These are phyloP conservation scores for Coemansia furcata DNA, from an alignment of 192 early-diverging fungal genomes.

Conservation along the genomic window DNA sequence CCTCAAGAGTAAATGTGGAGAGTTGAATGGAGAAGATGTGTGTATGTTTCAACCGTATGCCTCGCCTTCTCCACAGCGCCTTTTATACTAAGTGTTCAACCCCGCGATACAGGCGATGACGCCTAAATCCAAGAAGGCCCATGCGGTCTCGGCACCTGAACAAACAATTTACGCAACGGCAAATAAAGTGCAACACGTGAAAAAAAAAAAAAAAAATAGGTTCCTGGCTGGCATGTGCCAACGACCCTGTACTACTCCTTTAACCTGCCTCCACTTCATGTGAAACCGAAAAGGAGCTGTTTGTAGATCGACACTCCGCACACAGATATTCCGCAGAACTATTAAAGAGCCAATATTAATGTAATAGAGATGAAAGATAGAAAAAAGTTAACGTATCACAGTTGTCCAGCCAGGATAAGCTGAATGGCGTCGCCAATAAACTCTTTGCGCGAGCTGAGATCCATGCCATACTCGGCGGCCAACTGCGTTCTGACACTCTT, in stretches of 20 bases:
- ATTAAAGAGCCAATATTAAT: neutral
- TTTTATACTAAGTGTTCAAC: neutral
- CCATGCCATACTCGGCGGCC: conserved; percentile 63
- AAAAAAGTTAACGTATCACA: conserved; percentile 7
- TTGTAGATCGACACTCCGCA: neutral
- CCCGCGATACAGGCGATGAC: neutral
- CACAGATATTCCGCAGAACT: neutral
- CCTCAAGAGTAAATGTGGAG: neutral
- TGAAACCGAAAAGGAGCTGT: neutral
- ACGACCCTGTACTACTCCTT: neutral
- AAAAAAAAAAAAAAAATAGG: neutral
- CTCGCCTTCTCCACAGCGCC: neutral
- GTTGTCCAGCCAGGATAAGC: conserved; percentile 36
- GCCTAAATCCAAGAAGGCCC: neutral
- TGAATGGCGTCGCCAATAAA: conserved; percentile 74
- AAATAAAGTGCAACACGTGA: neutral
- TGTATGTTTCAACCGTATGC: neutral
- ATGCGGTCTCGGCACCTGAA: neutral
- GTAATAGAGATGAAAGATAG: neutral
- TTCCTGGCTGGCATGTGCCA: neutral
- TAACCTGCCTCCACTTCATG: neutral
- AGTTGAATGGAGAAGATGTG: neutral
- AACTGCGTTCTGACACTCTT: conserved; percentile 77
- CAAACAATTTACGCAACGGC: neutral
- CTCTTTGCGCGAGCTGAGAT: conserved; percentile 64